Evolutionary conservation across 345 rosid genomes (phyloP).

Genomic region (Conringia planisiliqua): DNA sequence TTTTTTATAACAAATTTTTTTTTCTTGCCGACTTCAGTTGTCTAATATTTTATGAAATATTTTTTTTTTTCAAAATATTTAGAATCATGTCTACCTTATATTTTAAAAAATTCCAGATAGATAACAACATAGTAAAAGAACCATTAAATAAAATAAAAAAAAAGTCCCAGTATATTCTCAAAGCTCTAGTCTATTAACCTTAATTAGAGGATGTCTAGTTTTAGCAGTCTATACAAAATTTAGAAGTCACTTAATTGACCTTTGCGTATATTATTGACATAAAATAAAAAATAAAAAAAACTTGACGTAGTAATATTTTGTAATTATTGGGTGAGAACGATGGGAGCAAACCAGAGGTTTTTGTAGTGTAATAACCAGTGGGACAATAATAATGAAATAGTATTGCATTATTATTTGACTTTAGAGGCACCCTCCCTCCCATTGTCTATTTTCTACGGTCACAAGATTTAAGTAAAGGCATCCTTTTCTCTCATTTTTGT

Average conservation of each 20-base stretch:
- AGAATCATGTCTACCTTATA: not conserved
- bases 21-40: not conserved
- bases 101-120: not conserved
- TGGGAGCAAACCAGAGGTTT: not conserved
- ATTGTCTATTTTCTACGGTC: not conserved
- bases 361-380: slow-evolving; percentile 8
- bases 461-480: not conserved
- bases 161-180: not conserved
- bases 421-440: not conserved
- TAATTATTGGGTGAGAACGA: not conserved
- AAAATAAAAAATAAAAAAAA: not conserved
- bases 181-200: not conserved
- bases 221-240: not conserved
- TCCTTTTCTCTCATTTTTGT: not conserved
- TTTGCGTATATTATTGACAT: not conserved
- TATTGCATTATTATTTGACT: slow-evolving; percentile 9
- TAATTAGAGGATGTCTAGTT: not conserved
- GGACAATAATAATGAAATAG: not conserved
- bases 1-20: too few relatives aligned
- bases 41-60: too few relatives aligned
- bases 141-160: not conserved
- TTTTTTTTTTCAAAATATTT: too few relatives aligned
- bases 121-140: not conserved
- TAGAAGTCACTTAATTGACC: not conserved
- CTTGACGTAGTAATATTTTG: not conserved